These are phyloP conservation scores for Malassezia arunalokei DNA, from an alignment of 1,284 basidiomycete genomes.

Conservation along the genomic window DNA sequence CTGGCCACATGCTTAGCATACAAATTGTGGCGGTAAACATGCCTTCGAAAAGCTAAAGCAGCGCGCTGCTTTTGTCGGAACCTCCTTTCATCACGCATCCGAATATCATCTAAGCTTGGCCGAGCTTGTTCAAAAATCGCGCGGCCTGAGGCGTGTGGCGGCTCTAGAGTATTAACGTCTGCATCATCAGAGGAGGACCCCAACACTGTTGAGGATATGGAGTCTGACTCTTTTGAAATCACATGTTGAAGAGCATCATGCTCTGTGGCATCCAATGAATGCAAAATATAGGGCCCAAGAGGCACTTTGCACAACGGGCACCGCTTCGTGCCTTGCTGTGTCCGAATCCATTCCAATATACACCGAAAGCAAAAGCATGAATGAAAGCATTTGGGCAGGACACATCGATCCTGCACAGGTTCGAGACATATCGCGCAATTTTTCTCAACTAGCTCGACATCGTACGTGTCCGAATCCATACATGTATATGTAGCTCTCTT, in stretches of 20 bases:
- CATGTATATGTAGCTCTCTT: no score
- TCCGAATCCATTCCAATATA: slow-evolving; percentile 6
- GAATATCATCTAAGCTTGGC: no score
- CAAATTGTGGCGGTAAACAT: slow-evolving; percentile 2
- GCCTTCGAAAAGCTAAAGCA: not conserved
- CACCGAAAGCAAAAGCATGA: slow-evolving; percentile 14
- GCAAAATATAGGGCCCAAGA: slow-evolving; percentile 4
- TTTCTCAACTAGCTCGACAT: not conserved
- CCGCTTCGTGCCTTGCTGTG: not conserved
- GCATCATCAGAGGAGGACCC: no score
- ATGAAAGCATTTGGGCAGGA: slow-evolving; percentile 13
- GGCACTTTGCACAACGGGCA: slow-evolving; percentile 14
- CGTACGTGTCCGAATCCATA: no score
- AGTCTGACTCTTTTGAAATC: no score
- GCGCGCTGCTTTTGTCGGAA: not conserved
- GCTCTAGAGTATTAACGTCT: no score
- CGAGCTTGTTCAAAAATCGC: no score
- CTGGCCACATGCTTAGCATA: slow-evolving; percentile 15
- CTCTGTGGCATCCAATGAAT: slow-evolving; percentile 3
- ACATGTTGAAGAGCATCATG: not conserved
- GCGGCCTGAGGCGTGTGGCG: no score
- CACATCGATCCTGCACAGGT: slow-evolving; percentile 4
- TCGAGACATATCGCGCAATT: slow-evolving; percentile 14
- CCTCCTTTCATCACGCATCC: slow-evolving; percentile 1
- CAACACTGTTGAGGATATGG: no score